Evolutionary conservation across 306 rosid species (phyloP).

Genomic region (Cucurbita moschata): DNA sequence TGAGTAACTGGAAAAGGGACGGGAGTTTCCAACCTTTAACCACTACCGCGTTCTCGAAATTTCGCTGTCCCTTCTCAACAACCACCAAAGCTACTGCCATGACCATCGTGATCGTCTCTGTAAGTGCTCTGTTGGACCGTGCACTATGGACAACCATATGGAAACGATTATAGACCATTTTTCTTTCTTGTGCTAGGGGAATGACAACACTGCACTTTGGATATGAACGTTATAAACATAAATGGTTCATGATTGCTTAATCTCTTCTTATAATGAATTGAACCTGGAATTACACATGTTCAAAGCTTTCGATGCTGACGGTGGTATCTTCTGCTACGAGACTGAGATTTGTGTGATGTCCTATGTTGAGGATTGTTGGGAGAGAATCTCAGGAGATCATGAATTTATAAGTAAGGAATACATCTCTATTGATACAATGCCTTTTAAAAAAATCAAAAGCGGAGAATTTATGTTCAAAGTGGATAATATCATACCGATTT

Average conservation of each 20-base stretch:
- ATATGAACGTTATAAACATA: neutral
- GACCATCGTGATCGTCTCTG: neutral
- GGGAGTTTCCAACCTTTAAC: neutral
- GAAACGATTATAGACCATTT: neutral
- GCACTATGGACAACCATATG: neutral
- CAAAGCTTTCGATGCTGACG: conserved; percentile 39
- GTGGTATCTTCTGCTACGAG: conserved; percentile 41
- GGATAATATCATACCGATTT: no score
- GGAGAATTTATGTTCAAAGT: no score
- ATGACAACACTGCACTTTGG: neutral
- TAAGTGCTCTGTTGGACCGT: neutral
- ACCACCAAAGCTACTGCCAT: neutral
- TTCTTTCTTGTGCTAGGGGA: neutral
- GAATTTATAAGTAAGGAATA: no score
- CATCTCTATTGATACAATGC: no score
- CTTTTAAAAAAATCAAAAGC: no score
- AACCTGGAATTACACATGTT: conserved; percentile 11
- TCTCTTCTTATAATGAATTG: neutral
- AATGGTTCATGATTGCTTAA: neutral
- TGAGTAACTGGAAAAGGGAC: neutral
- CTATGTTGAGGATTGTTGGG: conserved; percentile 4
- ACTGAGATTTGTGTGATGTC: conserved; percentile 23
- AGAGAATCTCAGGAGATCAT: no score
- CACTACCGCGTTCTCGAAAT: neutral
- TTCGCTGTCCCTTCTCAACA: neutral